These are phyloP conservation scores for Pythium rishiriense DNA, from an alignment of 352 stramenopile species.

Conservation along the genomic window DNA sequence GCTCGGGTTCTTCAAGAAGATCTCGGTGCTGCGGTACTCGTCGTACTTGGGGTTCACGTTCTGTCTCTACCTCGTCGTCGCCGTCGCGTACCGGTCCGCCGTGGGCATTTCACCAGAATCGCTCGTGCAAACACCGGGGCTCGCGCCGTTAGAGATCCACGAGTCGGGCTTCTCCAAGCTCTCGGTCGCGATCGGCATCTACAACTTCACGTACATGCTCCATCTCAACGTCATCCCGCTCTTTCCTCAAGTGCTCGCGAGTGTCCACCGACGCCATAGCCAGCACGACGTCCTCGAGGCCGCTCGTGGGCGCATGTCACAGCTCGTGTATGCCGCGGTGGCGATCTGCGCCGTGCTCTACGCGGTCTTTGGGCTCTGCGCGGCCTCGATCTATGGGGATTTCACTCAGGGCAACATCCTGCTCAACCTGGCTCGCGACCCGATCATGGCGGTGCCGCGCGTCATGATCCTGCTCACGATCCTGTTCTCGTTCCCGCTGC, in stretches of 20 bases:
- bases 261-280: slow-evolving; percentile 6
- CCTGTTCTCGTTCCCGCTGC: slow-evolving; percentile 70
- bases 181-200: slow-evolving; percentile 69
- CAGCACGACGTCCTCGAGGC: slow-evolving; percentile 15
- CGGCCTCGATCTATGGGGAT: slow-evolving; percentile 57
- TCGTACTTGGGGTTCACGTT: slow-evolving; percentile 74
- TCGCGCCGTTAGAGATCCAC: slow-evolving; percentile 23
- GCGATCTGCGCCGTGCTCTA: slow-evolving; percentile 57
- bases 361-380: slow-evolving; percentile 59
- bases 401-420: slow-evolving; percentile 74
- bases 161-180: slow-evolving; percentile 44
- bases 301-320: slow-evolving; percentile 41
- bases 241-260: slow-evolving; percentile 51
- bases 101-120: slow-evolving; percentile 7
- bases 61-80: slow-evolving; percentile 67
- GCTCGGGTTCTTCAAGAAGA: slow-evolving; percentile 67
- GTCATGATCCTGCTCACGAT: slow-evolving; percentile 72
- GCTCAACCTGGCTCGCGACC: slow-evolving; percentile 71
- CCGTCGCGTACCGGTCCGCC: slow-evolving; percentile 56
- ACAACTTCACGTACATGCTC: slow-evolving; percentile 87
- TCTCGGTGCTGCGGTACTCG: slow-evolving; percentile 72
- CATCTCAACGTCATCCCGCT: slow-evolving; percentile 81
- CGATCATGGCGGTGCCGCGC: slow-evolving; percentile 68
- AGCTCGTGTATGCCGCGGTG: slow-evolving; percentile 46
- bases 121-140: no score